Base-by-base conservation (phyloP, 192 early-diverging fungal genomes). In the Coemansia sp. region DNA sequence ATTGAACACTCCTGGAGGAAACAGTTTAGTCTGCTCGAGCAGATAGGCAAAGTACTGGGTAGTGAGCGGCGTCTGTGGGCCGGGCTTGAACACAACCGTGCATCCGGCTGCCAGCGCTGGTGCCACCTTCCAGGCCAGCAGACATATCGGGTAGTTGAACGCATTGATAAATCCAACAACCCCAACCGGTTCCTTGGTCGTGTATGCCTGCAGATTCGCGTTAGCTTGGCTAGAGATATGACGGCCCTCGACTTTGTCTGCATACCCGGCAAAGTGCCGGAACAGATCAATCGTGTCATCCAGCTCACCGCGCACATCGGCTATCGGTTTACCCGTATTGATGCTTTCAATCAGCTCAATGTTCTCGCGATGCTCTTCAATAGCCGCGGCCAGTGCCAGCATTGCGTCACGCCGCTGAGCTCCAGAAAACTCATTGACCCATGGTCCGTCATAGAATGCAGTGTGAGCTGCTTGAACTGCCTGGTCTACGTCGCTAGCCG, bases 121-220 rank as follows among this genome's bases (percentile, higher is more conserved):
- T 16, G 71, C 77, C 20, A 80, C 59, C 62, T 74, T 80, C 77
- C 77, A 80, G 1, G 62, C 64, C 15, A 73, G 56, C 41, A 83
- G 38, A 18, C 64, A 64, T 5, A 88, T 68, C 0, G 87, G 87
- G 38, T 85, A 87, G 66, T 88, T 87, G 53, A 83, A 88, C 9
- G 79, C 73, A 12, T 76, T 79, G 44, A 84, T 82, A 23, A 80
- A 64, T 0, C 76, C 82, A 15, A 71, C 56, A 0, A 83, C 80
- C 40, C 82, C 82, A 14, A 80, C 52, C 0, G 82, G 80, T 49
- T 74, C 72, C 42, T 74, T 67, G 46, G 73, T 54, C 14, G 81
- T 83, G 43, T 75, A 82, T 0, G 62, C 65, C 37, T 71, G 56
- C 2, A 59, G 18, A 11, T 11, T 53, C 15, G 45, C 15, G 44